Percentiles rank a stretch among this genome's conserved stretches.
Evolutionary conservation across 2,329 filamentous ascomycete species (phyloP).

Genomic region (Phyllosticta citrichinensis): DNA sequence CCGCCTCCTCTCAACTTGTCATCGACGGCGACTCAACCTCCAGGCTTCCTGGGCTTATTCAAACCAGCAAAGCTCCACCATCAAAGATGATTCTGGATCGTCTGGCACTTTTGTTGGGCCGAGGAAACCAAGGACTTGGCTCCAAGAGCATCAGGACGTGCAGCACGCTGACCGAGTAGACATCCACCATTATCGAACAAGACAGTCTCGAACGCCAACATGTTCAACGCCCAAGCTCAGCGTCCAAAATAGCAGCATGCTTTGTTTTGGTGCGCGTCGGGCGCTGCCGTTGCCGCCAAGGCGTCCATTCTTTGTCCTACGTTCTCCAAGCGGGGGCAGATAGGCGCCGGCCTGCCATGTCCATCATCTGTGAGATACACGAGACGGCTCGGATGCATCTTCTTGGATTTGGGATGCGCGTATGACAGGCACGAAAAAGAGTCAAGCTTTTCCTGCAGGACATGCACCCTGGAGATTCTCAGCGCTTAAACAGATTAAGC

Average conservation of each 20-base stretch:
- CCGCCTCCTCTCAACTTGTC: background rate
- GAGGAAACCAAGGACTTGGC: background rate
- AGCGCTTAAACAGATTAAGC: background rate
- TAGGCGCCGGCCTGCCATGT: background rate
- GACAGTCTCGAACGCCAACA: background rate
- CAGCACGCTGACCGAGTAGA: background rate
- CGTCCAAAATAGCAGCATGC: background rate
- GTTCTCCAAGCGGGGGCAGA: slow-evolving; percentile 1
- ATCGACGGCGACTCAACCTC: background rate
- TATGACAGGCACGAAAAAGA: background rate
- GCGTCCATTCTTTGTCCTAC: slow-evolving; percentile 2
- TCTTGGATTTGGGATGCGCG: background rate
- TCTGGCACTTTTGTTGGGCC: background rate
- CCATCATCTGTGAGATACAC: background rate
- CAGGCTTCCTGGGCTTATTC: background rate
- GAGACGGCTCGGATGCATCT: background rate
- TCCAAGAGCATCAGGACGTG: background rate
- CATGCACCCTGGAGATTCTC: background rate
- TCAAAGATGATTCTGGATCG: background rate
- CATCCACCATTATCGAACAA: background rate
- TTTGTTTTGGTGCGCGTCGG: background rate
- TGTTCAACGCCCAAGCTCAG: background rate
- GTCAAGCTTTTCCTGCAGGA: background rate
- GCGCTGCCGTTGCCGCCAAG: background rate
- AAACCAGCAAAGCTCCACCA: background rate